These are phyloP conservation scores for Xylaria multiplex DNA, from an alignment of 2,329 filamentous ascomycete species.

Conservation along the genomic window DNA sequence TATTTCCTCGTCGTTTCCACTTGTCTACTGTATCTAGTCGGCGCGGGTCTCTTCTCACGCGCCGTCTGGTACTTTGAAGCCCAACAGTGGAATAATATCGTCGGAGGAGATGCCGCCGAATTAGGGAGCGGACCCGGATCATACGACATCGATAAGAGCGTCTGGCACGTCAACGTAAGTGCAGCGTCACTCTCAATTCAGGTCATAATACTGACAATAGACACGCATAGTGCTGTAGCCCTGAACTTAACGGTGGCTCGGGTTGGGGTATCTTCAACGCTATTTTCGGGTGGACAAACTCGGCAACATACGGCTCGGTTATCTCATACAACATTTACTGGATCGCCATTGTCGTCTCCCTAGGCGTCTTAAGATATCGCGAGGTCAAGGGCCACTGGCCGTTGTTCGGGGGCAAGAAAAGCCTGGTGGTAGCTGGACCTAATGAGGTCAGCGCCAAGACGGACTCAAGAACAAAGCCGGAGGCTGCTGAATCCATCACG, in stretches of 20 bases:
- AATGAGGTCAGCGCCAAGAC: conserved; percentile 11
- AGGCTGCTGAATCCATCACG: conserved; percentile 18
- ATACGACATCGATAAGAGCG: conserved; percentile 79
- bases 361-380: conserved; percentile 72
- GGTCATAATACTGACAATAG: conserved; percentile 17
- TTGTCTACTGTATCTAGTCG: conserved; percentile 84
- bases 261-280: conserved; percentile 91
- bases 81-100: conserved; percentile 72
- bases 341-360: conserved; percentile 74
- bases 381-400: conserved; percentile 67
- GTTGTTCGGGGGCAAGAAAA: conserved; percentile 47
- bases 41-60: conserved; percentile 82
- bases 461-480: conserved; percentile 9
- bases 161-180: conserved; percentile 84
- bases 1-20: conserved; percentile 84
- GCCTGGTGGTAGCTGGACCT: conserved; percentile 2
- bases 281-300: conserved; percentile 87
- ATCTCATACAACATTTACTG: conserved; percentile 91
- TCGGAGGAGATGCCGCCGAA: conserved; percentile 66
- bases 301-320: conserved; percentile 86
- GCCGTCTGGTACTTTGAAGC: conserved; percentile 79
- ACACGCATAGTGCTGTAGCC: conserved; percentile 78
- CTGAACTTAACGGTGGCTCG: conserved; percentile 74
- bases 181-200: background rate
- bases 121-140: conserved; percentile 72